Conservation (phyloP, 805 yeast species). For the Metschnikowia baotianmanensis region DNA sequence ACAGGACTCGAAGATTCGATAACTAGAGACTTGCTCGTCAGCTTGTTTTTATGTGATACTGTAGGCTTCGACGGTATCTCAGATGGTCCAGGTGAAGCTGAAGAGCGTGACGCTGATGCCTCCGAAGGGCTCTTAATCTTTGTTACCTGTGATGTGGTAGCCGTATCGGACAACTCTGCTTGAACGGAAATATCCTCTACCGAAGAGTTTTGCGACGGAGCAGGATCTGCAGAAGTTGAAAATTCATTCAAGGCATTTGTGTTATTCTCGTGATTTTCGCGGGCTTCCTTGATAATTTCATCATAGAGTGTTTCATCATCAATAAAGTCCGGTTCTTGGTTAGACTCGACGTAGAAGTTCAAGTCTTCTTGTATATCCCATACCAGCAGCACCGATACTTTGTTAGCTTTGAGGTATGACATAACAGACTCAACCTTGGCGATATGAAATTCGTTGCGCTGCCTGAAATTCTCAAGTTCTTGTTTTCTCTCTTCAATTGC, state of each 20-base stretch:
- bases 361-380: constrained; percentile 41
- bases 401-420: constrained; percentile 25
- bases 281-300: constrained; percentile 33
- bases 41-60: constrained; percentile 17
- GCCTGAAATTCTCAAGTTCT: constrained; percentile 33
- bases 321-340: constrained; percentile 37
- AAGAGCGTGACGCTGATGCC: constrained; percentile 3
- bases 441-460: constrained; percentile 36
- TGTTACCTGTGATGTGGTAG: constrained; percentile 1
- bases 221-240: constrained; percentile 1
- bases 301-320: constrained; percentile 42
- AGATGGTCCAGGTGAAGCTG: constrained; percentile 1
- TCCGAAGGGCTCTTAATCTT: constrained; percentile 4
- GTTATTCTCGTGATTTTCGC: constrained; percentile 18
- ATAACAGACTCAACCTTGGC: constrained; percentile 35
- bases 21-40: constrained; percentile 10
- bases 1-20: constrained; percentile 37
- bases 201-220: constrained; percentile 4
- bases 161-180: background rate
- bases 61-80: constrained; percentile 6
- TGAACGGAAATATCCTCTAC: constrained; percentile 1
- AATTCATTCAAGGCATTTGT: constrained; percentile 9
- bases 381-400: constrained; percentile 17
- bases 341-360: constrained; percentile 34
- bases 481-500: constrained; percentile 41